Percentiles rank a stretch among this genome's conserved stretches.
Evolutionary conservation across 805 yeast genomes (phyloP).

Genomic region (Jamesozyma rosinii): DNA sequence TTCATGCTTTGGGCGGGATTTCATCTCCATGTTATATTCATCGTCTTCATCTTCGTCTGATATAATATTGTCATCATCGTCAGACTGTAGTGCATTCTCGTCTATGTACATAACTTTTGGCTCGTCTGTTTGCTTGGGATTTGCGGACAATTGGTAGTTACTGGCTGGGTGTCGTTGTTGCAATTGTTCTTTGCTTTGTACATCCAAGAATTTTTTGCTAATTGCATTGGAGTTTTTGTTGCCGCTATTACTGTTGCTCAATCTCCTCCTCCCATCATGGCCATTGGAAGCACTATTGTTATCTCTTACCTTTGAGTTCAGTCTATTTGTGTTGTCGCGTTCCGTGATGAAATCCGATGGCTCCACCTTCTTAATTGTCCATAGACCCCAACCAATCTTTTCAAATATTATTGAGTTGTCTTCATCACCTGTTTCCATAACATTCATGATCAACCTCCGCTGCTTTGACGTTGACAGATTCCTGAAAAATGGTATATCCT

Average conservation of each 20-base stretch:
- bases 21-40: background rate
- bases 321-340: slow-evolving; percentile 35
- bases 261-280: slow-evolving; percentile 12
- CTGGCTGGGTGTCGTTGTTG: slow-evolving; percentile 1
- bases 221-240: background rate
- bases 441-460: slow-evolving; percentile 81
- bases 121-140: background rate
- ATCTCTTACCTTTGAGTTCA: slow-evolving; percentile 39
- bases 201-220: background rate
- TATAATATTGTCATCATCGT: slow-evolving; percentile 21
- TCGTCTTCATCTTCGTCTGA: slow-evolving; percentile 20
- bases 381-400: slow-evolving; percentile 97
- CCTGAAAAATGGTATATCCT: slow-evolving; percentile 72
- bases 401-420: slow-evolving; percentile 57
- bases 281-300: slow-evolving; percentile 2
- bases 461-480: slow-evolving; percentile 77
- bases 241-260: slow-evolving; percentile 24
- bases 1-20: background rate
- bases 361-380: slow-evolving; percentile 58
- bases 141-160: background rate
- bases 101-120: slow-evolving; percentile 27
- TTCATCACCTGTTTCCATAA: slow-evolving; percentile 64
- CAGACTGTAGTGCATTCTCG: slow-evolving; percentile 33
- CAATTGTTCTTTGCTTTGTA: background rate
- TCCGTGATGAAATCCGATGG: slow-evolving; percentile 27